Evolutionary conservation across 257 asterid genomes (phyloP).

Genomic region (Gardenia jasminoides): DNA sequence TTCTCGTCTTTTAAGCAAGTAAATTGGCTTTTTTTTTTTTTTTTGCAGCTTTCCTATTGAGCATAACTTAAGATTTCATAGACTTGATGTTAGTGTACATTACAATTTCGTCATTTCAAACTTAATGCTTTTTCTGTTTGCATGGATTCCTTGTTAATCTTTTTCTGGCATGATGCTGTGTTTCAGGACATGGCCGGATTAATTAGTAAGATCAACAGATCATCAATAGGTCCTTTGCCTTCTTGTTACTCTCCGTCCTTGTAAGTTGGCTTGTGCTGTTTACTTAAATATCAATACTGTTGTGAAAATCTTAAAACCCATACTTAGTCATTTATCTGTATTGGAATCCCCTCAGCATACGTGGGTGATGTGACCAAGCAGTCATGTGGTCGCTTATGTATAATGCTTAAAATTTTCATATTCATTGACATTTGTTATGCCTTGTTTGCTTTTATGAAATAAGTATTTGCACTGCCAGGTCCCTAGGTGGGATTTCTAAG

Average conservation of each 20-base stretch:
- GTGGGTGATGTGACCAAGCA: neutral
- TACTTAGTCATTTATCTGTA: neutral
- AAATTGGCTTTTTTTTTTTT: neutral
- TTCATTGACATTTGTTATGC: conserved; percentile 2
- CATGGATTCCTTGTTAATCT: neutral
- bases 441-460: neutral
- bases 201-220: conserved; percentile 92
- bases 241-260: conserved; percentile 89
- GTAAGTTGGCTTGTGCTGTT: conserved; percentile 48
- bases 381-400: neutral
- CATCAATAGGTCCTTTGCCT: conserved; percentile 96
- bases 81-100: neutral
- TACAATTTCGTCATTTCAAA: neutral
- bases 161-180: conserved; percentile 13
- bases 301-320: neutral
- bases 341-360: neutral
- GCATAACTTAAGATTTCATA: neutral
- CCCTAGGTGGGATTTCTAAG: neutral
- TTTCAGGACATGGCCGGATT: conserved; percentile 98
- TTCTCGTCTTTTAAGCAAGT: neutral
- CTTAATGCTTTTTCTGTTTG: neutral
- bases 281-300: neutral
- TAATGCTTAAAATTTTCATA: neutral
- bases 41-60: neutral
- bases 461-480: neutral